Base-by-base conservation (phyloP, 1,284 basidiomycete species). In the Exobasidium rhododendri region DNA sequence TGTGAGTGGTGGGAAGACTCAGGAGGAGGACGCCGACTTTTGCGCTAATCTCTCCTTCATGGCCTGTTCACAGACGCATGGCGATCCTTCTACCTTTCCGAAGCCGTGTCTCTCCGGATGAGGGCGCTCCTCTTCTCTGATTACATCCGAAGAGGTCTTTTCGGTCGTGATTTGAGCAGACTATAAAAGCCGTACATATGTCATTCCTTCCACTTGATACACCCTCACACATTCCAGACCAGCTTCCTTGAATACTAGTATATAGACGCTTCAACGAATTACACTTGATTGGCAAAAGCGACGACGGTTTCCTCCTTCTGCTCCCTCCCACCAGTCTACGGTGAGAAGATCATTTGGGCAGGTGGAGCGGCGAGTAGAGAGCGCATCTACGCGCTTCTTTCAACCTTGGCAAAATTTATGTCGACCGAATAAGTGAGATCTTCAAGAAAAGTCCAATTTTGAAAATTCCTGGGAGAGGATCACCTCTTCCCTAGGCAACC, bases 111-210 rank as follows among this genome's bases (percentile, higher is more conserved):
- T 10, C 64, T 71, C 58, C 59, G 77, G 31, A 78, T 74, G 1
- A 65, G 75, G n/a, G 59, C 63, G 51, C 66, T 79, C 59, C 69
- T 79, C 28, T 32, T 79, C 40, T 59, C 62, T 52, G 77, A 79
- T 68, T 79, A 70, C 45, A 63, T 79, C 52, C 31, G 52, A n/a
- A 26, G 52, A 30, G 57, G 57, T 30, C 20, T 58, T 2, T 58
- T 50, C 26, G 57, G 57, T 32, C 44, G 57, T 26, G 57, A 58
- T 47, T n/a, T 58, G 20, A 55, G 52, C 28, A 35, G 52, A 44
- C n/a, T 50, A 4, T 50, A 50, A 4, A 45, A n/a, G 3, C 10
- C 24, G 44, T 45, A 45, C 24, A 22, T 45, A 45, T 45, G 26
- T 50, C 26, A 50, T 50, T 6, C 20, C 24, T 45, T 45, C 24